Evolutionary conservation across 139 green algal species (phyloP).

Genomic region (Raphidocelis subcapitata): DNA sequence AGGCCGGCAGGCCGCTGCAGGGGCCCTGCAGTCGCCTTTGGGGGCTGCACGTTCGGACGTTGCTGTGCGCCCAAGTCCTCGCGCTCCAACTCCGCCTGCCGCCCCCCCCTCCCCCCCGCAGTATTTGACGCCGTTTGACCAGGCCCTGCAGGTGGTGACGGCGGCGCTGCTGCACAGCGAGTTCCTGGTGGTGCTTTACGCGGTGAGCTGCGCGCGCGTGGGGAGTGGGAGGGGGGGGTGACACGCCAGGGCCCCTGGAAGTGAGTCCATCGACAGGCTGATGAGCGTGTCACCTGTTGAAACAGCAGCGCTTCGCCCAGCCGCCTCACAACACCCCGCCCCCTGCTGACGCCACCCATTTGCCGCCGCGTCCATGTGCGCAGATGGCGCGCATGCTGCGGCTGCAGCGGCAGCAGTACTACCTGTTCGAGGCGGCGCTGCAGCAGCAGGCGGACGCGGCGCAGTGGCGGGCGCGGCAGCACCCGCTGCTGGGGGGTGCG

Average conservation of each 20-base stretch:
- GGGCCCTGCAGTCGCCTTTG: too few relatives aligned
- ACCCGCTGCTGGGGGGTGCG: too few relatives aligned
- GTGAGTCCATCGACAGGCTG: too few relatives aligned
- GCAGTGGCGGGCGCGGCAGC: not conserved
- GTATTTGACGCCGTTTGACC: slow-evolving; percentile 24
- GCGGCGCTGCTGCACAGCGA: slow-evolving; percentile 22
- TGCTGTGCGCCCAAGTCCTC: too few relatives aligned
- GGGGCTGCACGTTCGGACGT: too few relatives aligned
- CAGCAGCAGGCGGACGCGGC: slow-evolving; percentile 26
- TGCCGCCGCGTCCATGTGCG: not conserved
- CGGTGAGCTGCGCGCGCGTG: slow-evolving; percentile 11
- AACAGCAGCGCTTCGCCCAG: not conserved
- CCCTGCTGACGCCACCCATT: not conserved
- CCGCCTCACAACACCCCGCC: not conserved
- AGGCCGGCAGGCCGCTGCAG: too few relatives aligned
- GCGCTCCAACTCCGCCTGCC: not conserved
- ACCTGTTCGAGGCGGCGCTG: slow-evolving; percentile 39
- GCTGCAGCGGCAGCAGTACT: slow-evolving; percentile 43
- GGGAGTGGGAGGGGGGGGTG: not conserved
- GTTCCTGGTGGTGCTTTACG: slow-evolving; percentile 21
- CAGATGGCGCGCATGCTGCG: slow-evolving; percentile 20
- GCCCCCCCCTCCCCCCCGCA: not conserved
- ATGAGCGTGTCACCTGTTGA: not conserved
- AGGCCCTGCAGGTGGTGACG: slow-evolving; percentile 30
- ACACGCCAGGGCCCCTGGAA: too few relatives aligned